These are phyloP conservation scores for Colletotrichum siamense DNA, from an alignment of 2,329 filamentous ascomycete genomes.

Conservation along the genomic window DNA sequence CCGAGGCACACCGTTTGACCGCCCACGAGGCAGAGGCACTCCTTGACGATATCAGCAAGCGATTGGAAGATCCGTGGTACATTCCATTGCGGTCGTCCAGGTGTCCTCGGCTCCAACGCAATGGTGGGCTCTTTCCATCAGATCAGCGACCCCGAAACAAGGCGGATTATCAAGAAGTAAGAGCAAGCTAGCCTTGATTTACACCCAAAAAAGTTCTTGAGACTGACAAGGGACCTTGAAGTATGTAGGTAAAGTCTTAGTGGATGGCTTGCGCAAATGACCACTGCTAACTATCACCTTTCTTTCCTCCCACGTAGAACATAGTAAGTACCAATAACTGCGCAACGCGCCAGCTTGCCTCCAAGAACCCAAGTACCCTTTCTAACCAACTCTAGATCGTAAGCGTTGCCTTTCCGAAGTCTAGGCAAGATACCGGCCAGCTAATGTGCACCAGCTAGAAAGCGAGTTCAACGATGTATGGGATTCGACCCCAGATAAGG, in stretches of 20 bases:
- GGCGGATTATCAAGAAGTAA: not conserved
- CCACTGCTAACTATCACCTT: not conserved
- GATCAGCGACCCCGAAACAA: not conserved
- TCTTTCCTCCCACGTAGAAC: not conserved
- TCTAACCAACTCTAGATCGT: not conserved
- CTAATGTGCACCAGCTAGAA: not conserved
- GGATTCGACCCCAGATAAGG: not conserved
- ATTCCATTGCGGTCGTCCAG: not conserved
- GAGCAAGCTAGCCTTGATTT: not conserved
- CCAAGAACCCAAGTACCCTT: not conserved
- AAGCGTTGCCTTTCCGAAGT: not conserved
- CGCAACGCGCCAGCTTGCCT: not conserved
- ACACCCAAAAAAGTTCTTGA: not conserved
- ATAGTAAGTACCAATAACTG: not conserved
- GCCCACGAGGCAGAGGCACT: not conserved
- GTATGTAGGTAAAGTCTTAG: not conserved
- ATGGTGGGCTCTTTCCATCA: not conserved
- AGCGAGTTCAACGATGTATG: not conserved
- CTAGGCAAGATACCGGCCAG: not conserved
- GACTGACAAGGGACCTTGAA: not conserved
- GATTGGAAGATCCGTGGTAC: not conserved
- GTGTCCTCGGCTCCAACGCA: not conserved
- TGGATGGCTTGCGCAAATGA: not conserved
- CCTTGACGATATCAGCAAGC: not conserved
- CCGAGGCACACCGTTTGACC: not conserved